Conservation (phyloP, 768 basidiomycete species). For the Pleurotus pulmonarius region DNA sequence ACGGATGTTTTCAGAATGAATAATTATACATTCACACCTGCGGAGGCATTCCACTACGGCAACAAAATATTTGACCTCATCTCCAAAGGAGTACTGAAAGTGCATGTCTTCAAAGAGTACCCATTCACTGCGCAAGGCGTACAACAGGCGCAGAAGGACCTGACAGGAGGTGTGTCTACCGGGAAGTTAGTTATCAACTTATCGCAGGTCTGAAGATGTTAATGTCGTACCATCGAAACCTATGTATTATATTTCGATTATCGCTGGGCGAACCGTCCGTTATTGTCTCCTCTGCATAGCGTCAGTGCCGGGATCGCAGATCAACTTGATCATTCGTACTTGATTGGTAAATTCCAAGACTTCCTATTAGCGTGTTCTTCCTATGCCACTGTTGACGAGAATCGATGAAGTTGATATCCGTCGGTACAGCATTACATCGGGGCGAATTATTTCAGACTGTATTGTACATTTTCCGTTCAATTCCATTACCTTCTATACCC, state of each 20-base stretch:
- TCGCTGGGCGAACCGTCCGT: neutral
- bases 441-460: no score
- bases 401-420: no score
- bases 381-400: no score
- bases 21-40: constrained; percentile 71
- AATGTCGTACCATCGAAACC: no score
- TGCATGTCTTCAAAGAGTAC: constrained; percentile 74
- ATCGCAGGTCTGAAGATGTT: neutral
- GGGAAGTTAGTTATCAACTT: constrained; percentile 83
- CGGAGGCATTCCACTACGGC: constrained; percentile 68
- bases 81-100: constrained; percentile 54
- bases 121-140: constrained; percentile 81
- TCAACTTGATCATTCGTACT: no score
- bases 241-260: no score
- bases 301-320: no score
- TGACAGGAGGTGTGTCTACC: constrained; percentile 71
- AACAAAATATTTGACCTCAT: constrained; percentile 62
- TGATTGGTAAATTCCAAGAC: no score
- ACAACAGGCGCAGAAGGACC: constrained; percentile 71
- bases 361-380: no score
- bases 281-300: constrained; percentile 8
- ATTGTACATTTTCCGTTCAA: no score
- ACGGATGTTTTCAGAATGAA: constrained; percentile 40
- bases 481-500: no score
- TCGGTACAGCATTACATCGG: no score